Evolutionary conservation across 345 rosid genomes (phyloP).

Genomic region (Anastatica hierochuntica): DNA sequence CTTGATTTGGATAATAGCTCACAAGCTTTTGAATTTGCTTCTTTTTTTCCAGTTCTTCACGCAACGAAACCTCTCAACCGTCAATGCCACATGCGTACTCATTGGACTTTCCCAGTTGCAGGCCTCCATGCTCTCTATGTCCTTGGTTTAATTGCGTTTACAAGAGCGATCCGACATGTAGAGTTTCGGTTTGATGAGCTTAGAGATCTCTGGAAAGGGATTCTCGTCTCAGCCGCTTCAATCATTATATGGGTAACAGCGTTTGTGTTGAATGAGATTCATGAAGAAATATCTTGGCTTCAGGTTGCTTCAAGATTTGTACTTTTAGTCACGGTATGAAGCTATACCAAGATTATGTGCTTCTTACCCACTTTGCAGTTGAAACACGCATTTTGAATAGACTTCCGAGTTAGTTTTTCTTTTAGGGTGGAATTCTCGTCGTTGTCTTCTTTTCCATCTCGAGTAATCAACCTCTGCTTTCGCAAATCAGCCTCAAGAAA

Average conservation of each 20-base stretch:
- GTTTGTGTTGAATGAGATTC: conserved; percentile 58
- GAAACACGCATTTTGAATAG: too few relatives aligned
- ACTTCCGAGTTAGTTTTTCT: background rate
- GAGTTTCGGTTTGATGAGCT: conserved; percentile 85
- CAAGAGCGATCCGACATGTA: conserved; percentile 55
- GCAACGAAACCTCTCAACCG: conserved; percentile 44
- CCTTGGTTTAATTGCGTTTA: conserved; percentile 46
- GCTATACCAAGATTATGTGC: conserved; percentile 1
- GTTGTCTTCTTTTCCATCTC: conserved; percentile 72
- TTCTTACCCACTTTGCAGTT: background rate
- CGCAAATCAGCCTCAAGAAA: conserved; percentile 77
- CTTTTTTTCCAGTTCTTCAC: conserved; percentile 63
- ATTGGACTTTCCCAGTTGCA: conserved; percentile 48
- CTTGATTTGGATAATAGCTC: background rate
- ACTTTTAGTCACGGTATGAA: conserved; percentile 54
- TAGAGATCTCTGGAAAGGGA: conserved; percentile 80
- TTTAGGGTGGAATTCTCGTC: conserved; percentile 62
- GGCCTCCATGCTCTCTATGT: conserved; percentile 51
- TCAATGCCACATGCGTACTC: conserved; percentile 51
- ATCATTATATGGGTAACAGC: conserved; percentile 70
- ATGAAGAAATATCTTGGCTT: conserved; percentile 50
- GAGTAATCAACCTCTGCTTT: conserved; percentile 72
- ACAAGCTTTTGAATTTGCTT: conserved; percentile 11
- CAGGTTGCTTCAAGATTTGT: conserved; percentile 74
- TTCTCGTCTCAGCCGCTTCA: conserved; percentile 52